phyloP scores from a whole-genome alignment of 257 asterid species.

The Fraxinus americana region DNA sequence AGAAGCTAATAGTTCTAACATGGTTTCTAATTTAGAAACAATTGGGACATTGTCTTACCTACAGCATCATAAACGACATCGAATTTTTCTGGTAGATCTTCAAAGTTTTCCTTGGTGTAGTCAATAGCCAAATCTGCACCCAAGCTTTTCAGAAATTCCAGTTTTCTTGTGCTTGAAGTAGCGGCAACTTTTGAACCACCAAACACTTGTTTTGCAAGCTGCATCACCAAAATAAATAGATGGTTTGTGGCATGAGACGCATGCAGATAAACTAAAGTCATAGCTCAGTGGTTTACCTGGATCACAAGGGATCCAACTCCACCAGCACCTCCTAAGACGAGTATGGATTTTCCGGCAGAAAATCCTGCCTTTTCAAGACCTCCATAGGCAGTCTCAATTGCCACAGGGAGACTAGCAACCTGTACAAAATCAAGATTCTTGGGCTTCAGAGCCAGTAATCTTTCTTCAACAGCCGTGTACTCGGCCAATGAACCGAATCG shows the following conservation, averaged over 20 bases:
- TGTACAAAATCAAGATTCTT: conserved; percentile 67
- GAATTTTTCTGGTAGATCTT: conserved; percentile 70
- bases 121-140: conserved; percentile 87
- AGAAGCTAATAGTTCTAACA: background rate
- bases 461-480: conserved; percentile 90
- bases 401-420: conserved; percentile 90
- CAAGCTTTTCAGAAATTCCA: conserved; percentile 69
- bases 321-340: conserved; percentile 97
- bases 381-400: conserved; percentile 80
- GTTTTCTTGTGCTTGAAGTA: conserved; percentile 69
- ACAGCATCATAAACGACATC: conserved; percentile 85
- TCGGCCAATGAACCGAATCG: conserved; percentile 81
- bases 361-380: conserved; percentile 75
- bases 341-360: conserved; percentile 74
- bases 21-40: background rate
- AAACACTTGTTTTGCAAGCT: conserved; percentile 74
- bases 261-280: no score
- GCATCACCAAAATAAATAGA: background rate
- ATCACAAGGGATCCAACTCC: conserved; percentile 90
- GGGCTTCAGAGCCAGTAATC: conserved; percentile 75
- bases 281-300: conserved; percentile 52
- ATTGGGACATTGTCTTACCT: conserved; percentile 51
- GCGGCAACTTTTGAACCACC: conserved; percentile 91
- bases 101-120: conserved; percentile 78
- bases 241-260: background rate